Conservation (phyloP, 163 green algal species). For the Volvox carteri region DNA sequence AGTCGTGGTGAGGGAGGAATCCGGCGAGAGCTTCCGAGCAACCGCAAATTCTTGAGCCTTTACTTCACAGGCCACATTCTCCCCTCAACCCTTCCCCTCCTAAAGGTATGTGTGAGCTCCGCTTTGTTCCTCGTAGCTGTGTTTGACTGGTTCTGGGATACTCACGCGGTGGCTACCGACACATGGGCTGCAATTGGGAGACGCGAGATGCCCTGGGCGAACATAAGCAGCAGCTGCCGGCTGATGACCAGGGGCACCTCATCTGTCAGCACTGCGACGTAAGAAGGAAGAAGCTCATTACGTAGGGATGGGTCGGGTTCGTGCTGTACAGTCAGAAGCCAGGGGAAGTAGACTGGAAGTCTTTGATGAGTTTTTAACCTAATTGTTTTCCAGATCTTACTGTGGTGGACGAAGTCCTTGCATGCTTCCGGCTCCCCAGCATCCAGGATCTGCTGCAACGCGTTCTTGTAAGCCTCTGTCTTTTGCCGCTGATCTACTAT, state of each 20-base stretch:
- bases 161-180: conserved; percentile 82
- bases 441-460: conserved; percentile 67
- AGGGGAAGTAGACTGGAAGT: too few species aligned
- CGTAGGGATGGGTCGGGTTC: not conserved
- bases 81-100: too few species aligned
- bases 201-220: conserved; percentile 77
- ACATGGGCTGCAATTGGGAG: conserved; percentile 81
- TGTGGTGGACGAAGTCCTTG: conserved; percentile 83
- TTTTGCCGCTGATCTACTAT: conserved; percentile 81
- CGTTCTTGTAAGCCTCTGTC: conserved; percentile 76
- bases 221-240: conserved; percentile 81
- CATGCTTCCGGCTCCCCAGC: conserved; percentile 55
- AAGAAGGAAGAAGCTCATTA: not conserved
- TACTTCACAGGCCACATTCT: too few species aligned
- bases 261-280: conserved; percentile 85
- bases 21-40: too few species aligned
- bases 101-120: too few species aligned
- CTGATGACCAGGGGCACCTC: conserved; percentile 90
- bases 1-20: too few species aligned
- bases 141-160: not conserved
- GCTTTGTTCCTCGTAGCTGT: too few species aligned
- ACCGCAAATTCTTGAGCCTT: too few species aligned
- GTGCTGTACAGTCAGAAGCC: too few species aligned
- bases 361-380: too few species aligned
- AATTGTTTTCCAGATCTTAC: too few species aligned